Conservation (phyloP, 2,329 filamentous ascomycete genomes). For the Drechslera avenae region DNA sequence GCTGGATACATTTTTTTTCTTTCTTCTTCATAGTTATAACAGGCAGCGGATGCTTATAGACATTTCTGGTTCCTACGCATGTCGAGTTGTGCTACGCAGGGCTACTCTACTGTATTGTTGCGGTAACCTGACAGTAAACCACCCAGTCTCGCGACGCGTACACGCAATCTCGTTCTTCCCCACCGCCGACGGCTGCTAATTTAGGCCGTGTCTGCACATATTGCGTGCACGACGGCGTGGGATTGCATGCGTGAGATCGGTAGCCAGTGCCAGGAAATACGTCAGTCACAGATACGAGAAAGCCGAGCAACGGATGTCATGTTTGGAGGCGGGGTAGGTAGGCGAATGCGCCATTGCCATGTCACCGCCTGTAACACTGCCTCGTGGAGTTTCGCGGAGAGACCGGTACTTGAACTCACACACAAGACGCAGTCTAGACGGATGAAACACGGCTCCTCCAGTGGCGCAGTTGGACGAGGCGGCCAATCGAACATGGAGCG, state of each 20-base stretch:
- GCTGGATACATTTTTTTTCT: too few relatives aligned
- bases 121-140: background rate
- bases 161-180: slow-evolving; percentile 22
- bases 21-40: background rate
- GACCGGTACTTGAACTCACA: slow-evolving; percentile 12
- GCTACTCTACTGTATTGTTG: background rate
- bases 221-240: slow-evolving; percentile 11
- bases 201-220: slow-evolving; percentile 12
- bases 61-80: background rate
- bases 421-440: slow-evolving; percentile 5
- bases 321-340: background rate
- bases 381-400: slow-evolving; percentile 10
- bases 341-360: background rate
- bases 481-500: slow-evolving; percentile 13
- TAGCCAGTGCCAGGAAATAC: too few relatives aligned
- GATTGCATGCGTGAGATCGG: background rate
- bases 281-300: background rate
- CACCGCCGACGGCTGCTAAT: slow-evolving; percentile 23
- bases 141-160: slow-evolving; percentile 19
- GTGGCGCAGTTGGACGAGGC: slow-evolving; percentile 20
- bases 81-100: background rate
- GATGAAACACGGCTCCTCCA: slow-evolving; percentile 16
- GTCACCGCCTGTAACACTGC: slow-evolving; percentile 7
- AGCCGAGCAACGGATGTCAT: background rate
- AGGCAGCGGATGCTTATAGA: background rate